Conservation (phyloP, 257 asterid genomes). For the Jaltomata sinuosa region DNA sequence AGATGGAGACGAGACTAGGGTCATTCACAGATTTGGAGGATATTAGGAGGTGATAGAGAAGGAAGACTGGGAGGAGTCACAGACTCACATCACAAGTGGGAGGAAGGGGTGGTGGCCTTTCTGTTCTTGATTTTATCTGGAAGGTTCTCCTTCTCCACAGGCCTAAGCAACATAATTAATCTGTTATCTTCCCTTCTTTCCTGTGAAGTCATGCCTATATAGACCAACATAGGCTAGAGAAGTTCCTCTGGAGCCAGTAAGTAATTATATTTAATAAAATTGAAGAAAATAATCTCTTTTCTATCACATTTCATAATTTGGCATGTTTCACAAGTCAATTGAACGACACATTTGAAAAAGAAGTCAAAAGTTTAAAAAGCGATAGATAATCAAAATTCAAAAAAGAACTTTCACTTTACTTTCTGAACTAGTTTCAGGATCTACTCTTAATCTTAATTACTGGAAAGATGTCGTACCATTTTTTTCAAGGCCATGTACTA, state of each 20-base stretch:
- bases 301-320: background rate
- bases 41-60: background rate
- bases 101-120: background rate
- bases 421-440: background rate
- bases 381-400: background rate
- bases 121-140: background rate
- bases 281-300: background rate
- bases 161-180: background rate
- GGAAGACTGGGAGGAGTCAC: background rate
- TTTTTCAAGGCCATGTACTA: background rate
- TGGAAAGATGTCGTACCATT: background rate
- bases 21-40: background rate
- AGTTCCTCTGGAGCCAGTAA: background rate
- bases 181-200: background rate
- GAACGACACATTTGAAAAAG: background rate
- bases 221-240: background rate
- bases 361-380: background rate
- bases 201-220: background rate
- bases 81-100: background rate
- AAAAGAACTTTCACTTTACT: background rate
- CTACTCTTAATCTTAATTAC: background rate
- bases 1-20: background rate
- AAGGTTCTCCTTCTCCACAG: background rate
- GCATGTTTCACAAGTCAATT: background rate
- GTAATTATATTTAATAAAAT: background rate